These are phyloP conservation scores for Fusarium sp. DNA, from an alignment of 2,329 filamentous ascomycete species.

Conservation along the genomic window DNA sequence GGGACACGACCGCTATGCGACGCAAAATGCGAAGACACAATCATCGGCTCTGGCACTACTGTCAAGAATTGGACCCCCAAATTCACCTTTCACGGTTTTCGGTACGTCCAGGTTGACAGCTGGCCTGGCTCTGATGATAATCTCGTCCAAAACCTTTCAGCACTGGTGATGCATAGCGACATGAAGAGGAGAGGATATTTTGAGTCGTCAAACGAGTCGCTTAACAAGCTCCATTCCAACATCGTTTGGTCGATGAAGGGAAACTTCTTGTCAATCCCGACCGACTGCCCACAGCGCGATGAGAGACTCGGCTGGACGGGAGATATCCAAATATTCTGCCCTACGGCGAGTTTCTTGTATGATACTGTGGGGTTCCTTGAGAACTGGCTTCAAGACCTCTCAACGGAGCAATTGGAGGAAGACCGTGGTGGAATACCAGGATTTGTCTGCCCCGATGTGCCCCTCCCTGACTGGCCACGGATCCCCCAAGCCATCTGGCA, in stretches of 20 bases:
- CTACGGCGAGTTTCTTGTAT: not conserved
- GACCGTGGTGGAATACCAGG: not conserved
- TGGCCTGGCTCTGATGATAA: slow-evolving; percentile 44
- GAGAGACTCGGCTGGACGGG: not conserved
- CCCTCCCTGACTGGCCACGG: not conserved
- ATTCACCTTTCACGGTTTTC: slow-evolving; percentile 66
- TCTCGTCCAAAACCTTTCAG: not conserved
- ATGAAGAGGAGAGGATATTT: not conserved
- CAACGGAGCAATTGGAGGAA: not conserved
- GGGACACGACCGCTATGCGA: not conserved
- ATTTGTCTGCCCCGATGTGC: not conserved
- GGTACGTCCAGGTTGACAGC: slow-evolving; percentile 59
- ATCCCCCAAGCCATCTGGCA: slow-evolving; percentile 51
- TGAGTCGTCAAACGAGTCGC: not conserved
- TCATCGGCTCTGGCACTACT: not conserved
- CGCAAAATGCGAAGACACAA: not conserved
- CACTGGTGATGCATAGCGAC: not conserved
- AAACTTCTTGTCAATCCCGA: not conserved
- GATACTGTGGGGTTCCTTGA: slow-evolving; percentile 56
- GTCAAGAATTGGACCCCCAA: slow-evolving; percentile 52
- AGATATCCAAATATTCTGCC: not conserved
- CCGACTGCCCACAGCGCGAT: not conserved
- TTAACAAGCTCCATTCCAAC: not conserved
- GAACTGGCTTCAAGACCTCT: slow-evolving; percentile 28
- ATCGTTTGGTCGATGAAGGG: not conserved